These are phyloP conservation scores for Sporisorium reilianum DNA, from an alignment of 1,284 basidiomycete genomes.

Conservation along the genomic window DNA sequence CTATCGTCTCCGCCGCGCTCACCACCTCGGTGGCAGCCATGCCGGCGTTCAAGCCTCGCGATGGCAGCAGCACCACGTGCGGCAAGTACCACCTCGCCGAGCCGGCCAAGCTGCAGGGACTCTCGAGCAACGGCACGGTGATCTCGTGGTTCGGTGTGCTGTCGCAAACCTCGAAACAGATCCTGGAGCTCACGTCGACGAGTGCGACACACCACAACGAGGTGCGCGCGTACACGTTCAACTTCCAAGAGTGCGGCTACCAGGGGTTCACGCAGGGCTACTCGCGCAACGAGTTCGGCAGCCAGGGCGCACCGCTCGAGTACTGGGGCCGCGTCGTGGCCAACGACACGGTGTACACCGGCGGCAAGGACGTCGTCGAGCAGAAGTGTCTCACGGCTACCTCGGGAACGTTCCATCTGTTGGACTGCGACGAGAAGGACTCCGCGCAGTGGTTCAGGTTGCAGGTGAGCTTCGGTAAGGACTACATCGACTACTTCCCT, in stretches of 20 bases:
- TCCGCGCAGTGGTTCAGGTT: conserved; percentile 38
- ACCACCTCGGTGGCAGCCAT: conserved; percentile 8
- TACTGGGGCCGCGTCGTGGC: conserved; percentile 38
- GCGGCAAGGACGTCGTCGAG: neutral
- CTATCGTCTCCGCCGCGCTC: conserved; percentile 15
- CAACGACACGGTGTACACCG: conserved; percentile 8
- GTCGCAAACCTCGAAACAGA: neutral
- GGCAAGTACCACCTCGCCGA: too few relatives aligned
- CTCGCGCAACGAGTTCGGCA: conserved; percentile 30
- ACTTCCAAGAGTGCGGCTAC: conserved; percentile 40
- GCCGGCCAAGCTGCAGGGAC: too few relatives aligned
- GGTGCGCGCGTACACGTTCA: conserved; percentile 6
- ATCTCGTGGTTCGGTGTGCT: neutral
- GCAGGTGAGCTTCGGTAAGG: conserved; percentile 26
- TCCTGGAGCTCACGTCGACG: conserved; percentile 3
- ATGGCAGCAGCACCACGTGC: too few relatives aligned
- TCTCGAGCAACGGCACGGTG: neutral
- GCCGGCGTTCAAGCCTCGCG: too few relatives aligned
- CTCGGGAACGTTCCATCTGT: conserved; percentile 3
- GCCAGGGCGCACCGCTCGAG: conserved; percentile 41
- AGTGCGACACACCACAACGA: neutral
- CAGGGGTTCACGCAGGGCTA: conserved; percentile 34
- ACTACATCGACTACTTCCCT: conserved; percentile 27
- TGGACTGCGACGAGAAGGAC: conserved; percentile 24
- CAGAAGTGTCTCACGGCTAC: conserved; percentile 19